A percentile compares a stretch with the other conserved stretches of the same genome.
phyloP scores from a whole-genome alignment of 176 grass and related monocot species.

The Triticum turgidum region DNA sequence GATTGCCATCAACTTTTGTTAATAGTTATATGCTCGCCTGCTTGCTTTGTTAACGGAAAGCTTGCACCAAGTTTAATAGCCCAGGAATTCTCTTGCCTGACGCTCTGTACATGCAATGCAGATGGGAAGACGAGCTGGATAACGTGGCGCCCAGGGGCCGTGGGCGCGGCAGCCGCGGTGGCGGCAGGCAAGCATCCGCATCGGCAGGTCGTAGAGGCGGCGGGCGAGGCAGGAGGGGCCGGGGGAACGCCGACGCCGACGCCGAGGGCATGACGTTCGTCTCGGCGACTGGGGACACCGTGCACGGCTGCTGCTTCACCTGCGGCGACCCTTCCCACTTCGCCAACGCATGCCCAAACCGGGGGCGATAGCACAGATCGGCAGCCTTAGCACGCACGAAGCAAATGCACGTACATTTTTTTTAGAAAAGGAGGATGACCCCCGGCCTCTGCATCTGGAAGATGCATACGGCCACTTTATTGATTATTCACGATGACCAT shows the following conservation, averaged over 20 bases:
- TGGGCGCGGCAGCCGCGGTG: conserved; percentile 18
- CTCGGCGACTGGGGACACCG: conserved; percentile 74
- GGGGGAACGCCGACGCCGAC: conserved; percentile 28
- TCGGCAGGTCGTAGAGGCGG: conserved; percentile 50
- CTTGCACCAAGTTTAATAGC: not conserved
- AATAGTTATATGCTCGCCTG: too few species aligned
- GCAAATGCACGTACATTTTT: not conserved
- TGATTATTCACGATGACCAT: too few species aligned
- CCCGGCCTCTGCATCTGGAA: too few species aligned
- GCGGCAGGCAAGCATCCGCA: conserved; percentile 42
- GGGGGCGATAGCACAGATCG: conserved; percentile 41
- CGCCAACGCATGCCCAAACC: conserved; percentile 74
- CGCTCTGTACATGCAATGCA: conserved; percentile 19
- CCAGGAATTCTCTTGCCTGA: not conserved
- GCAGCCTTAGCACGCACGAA: not conserved
- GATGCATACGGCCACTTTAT: too few species aligned
- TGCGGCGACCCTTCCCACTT: conserved; percentile 93
- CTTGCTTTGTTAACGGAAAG: too few species aligned
- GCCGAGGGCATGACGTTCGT: conserved; percentile 57
- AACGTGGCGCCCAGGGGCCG: conserved; percentile 35
- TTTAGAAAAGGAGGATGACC: too few species aligned
- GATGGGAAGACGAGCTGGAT: conserved; percentile 88
- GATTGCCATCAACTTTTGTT: too few species aligned
- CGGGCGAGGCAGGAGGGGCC: conserved; percentile 39
- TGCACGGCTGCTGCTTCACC: conserved; percentile 58